These are phyloP conservation scores for Metschnikowia continentalis DNA, from an alignment of 805 yeast genomes.

Conservation along the genomic window DNA sequence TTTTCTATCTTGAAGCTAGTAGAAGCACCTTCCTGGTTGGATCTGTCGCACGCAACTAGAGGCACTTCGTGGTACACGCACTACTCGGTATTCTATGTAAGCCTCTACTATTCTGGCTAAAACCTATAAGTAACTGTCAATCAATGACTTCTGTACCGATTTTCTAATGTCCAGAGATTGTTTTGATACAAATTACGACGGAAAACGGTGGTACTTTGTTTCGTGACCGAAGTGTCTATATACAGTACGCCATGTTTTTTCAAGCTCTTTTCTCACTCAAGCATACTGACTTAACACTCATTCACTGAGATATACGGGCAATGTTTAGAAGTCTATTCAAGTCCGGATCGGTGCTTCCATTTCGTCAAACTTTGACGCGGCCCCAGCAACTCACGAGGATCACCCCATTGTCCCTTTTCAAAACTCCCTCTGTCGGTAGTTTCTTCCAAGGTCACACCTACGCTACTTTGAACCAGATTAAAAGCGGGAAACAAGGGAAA, in stretches of 20 bases:
- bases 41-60: not conserved
- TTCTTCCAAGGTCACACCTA: constrained; percentile 39
- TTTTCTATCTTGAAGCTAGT: constrained; percentile 10
- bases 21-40: not conserved
- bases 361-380: constrained; percentile 1
- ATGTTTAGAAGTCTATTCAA: constrained; percentile 17
- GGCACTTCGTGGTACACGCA: constrained; percentile 3
- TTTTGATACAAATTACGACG: no score
- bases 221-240: not conserved
- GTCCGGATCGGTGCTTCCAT: constrained; percentile 5
- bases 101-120: not conserved
- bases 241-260: not conserved
- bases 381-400: constrained; percentile 7
- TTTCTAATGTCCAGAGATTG: not conserved
- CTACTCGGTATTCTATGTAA: not conserved
- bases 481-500: constrained; percentile 54
- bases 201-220: not conserved
- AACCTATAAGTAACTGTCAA: not conserved
- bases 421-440: constrained; percentile 12
- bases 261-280: constrained; percentile 8
- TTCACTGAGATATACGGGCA: not conserved
- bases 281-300: not conserved
- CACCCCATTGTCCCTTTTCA: constrained; percentile 13
- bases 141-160: not conserved
- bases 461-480: constrained; percentile 77